Percentiles rank a stretch among this genome's conserved stretches.
Conservation (phyloP, 192 early-diverging fungal species). For the Backusella australiensis region DNA sequence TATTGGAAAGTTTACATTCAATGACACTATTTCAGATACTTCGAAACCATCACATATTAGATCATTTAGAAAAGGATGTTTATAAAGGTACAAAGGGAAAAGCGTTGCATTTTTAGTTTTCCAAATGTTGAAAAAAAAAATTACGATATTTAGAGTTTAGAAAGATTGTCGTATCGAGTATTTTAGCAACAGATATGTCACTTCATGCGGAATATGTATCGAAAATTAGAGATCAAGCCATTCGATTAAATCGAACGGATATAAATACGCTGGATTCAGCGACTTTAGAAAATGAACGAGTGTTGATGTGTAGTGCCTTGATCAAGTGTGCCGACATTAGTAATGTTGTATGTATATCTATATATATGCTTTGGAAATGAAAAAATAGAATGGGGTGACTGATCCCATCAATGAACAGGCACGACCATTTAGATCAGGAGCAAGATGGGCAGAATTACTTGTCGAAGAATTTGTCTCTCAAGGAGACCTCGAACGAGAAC, state of each 20-base stretch:
- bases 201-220: constrained; percentile 75
- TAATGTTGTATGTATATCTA: constrained; percentile 53
- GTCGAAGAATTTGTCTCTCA: constrained; percentile 67
- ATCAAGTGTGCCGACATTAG: constrained; percentile 85
- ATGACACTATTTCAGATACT: constrained; percentile 68
- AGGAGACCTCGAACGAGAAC: constrained; percentile 68
- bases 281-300: constrained; percentile 52
- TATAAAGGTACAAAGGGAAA: constrained; percentile 26
- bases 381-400: neutral
- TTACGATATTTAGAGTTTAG: constrained; percentile 53
- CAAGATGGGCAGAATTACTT: constrained; percentile 63
- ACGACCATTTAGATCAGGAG: constrained; percentile 65
- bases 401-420: constrained; percentile 26
- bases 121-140: neutral
- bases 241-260: constrained; percentile 44
- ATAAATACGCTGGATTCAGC: constrained; percentile 38
- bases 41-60: constrained; percentile 55
- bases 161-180: constrained; percentile 64
- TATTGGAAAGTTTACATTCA: constrained; percentile 92
- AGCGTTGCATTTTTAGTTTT: neutral
- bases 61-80: constrained; percentile 18
- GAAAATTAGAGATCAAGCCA: constrained; percentile 61
- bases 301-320: constrained; percentile 63
- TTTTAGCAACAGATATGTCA: constrained; percentile 81
- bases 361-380: neutral